A percentile compares a stretch with the other conserved stretches of the same genome.
These are phyloP conservation scores for Vitis hybrid DNA, from an alignment of 177 flowering plant genomes.

Conservation along the genomic window DNA sequence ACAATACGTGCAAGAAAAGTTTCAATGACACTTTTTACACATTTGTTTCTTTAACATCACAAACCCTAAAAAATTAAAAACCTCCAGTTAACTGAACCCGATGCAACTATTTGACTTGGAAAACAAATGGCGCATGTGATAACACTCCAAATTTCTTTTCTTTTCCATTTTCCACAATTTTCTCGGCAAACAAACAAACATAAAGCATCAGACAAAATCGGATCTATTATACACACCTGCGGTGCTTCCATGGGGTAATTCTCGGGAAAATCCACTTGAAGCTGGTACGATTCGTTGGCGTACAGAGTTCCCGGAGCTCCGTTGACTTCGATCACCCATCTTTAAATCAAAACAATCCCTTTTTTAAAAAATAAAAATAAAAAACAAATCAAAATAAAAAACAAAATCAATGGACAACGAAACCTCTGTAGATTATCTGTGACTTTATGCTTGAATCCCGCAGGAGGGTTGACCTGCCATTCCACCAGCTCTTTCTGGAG, in stretches of 20 bases:
- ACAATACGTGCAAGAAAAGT: not conserved
- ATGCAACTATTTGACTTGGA: no score
- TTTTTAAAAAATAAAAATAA: not conserved
- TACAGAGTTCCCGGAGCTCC: constrained; percentile 86
- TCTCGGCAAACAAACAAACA: not conserved
- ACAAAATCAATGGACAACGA: constrained; percentile 3
- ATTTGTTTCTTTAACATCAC: not conserved
- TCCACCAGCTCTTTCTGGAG: constrained; percentile 89
- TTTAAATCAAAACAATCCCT: constrained; percentile 13
- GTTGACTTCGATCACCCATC: constrained; percentile 74
- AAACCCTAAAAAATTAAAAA: not conserved
- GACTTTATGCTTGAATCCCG: constrained; percentile 86
- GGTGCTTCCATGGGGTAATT: constrained; percentile 98
- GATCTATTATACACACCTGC: constrained; percentile 42
- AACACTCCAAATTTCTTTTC: not conserved
- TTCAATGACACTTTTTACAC: not conserved
- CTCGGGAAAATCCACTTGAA: constrained; percentile 84
- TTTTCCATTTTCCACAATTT: not conserved
- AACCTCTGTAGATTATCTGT: constrained; percentile 95
- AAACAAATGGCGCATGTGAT: no score
- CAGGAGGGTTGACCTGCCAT: constrained; percentile 92
- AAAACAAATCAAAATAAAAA: not conserved
- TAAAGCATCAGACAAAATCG: not conserved
- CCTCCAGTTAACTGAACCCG: no score
- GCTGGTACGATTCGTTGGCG: constrained; percentile 63